These are phyloP conservation scores for Entophlyctis luteolus DNA, from an alignment of 192 early-diverging fungal genomes.

Conservation along the genomic window DNA sequence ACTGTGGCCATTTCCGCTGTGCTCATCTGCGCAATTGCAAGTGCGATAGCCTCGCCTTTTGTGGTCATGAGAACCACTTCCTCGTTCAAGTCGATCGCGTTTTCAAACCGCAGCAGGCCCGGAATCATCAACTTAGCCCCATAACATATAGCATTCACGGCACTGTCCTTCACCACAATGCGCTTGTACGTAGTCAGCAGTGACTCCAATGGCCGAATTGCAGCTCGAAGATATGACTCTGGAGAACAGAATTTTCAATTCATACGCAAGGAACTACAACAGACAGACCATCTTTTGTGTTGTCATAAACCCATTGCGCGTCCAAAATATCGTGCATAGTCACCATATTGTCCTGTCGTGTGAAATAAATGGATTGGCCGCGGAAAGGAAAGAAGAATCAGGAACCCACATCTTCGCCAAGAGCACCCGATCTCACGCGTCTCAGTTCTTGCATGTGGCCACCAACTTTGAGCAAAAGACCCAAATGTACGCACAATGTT, in stretches of 20 bases:
- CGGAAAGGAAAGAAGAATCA: not conserved
- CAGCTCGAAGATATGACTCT: conserved; percentile 92
- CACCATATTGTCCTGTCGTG: conserved; percentile 75
- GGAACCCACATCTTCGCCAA: conserved; percentile 72
- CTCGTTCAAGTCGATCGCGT: conserved; percentile 91
- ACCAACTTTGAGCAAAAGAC: conserved; percentile 89
- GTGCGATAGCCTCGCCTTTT: conserved; percentile 98
- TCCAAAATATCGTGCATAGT: conserved; percentile 99
- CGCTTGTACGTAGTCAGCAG: conserved; percentile 94
- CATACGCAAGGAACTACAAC: no score
- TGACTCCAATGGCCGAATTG: conserved; percentile 89
- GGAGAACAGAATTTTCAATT: no score
- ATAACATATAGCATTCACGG: conserved; percentile 98
- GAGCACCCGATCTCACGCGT: conserved; percentile 88
- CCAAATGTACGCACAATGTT: conserved; percentile 98
- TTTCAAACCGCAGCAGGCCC: conserved; percentile 92
- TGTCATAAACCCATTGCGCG: conserved; percentile 98
- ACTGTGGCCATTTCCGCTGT: conserved; percentile 95
- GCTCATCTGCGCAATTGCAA: conserved; percentile 96
- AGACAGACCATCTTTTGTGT: conserved; percentile 78
- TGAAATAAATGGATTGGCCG: not conserved
- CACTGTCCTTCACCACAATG: conserved; percentile 96
- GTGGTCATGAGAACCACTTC: conserved; percentile 99
- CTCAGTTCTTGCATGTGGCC: conserved; percentile 99
- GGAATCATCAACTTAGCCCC: conserved; percentile 99